Percentiles rank a stretch among this genome's conserved stretches.
Evolutionary conservation across 2,329 filamentous ascomycete species (phyloP).

Genomic region (Fusarium tricinctum): DNA sequence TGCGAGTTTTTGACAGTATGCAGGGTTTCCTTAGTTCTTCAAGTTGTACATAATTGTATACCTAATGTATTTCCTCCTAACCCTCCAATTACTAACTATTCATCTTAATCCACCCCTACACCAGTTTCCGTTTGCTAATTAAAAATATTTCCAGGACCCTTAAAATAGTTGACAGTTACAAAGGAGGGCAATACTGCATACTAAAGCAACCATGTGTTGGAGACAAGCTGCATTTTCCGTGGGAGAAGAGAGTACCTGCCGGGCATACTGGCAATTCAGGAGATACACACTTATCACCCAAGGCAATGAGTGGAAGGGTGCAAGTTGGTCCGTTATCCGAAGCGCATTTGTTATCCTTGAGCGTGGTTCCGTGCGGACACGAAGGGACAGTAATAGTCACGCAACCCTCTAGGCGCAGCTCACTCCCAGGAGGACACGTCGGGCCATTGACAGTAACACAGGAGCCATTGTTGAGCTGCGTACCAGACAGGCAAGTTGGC

Average conservation of each 20-base stretch:
- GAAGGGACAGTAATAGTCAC: neutral
- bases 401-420: neutral
- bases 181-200: neutral
- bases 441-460: neutral
- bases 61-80: no score
- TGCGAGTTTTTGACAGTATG: no score
- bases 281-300: constrained; percentile 1
- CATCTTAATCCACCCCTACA: no score
- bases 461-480: neutral
- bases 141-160: neutral
- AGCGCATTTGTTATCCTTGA: neutral
- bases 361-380: neutral
- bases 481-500: neutral
- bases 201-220: neutral
- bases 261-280: neutral
- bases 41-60: no score
- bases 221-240: neutral
- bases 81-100: no score
- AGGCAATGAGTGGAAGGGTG: neutral
- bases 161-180: neutral
- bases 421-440: neutral
- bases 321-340: neutral
- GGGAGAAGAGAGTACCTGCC: neutral
- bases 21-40: no score
- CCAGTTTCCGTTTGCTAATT: no score